These are phyloP conservation scores for Yamadazyma dushanensis DNA, from an alignment of 1,139 yeast species.

Conservation along the genomic window DNA sequence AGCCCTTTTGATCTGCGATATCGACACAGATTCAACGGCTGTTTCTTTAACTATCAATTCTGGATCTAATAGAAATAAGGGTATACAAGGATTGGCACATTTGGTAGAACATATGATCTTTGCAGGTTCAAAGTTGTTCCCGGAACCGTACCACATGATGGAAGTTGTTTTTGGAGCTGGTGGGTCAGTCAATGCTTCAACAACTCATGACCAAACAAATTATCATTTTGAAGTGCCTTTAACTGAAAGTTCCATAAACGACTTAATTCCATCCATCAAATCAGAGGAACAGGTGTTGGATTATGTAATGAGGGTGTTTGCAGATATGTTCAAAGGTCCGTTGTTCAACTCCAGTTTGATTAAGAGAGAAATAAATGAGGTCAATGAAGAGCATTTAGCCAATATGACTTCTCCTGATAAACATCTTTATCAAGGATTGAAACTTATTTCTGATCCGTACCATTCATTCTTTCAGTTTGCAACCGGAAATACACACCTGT, in stretches of 20 bases:
- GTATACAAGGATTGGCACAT: constrained; percentile 63
- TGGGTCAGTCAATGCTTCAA: constrained; percentile 64
- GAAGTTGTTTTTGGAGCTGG: constrained; percentile 45
- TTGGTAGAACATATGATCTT: constrained; percentile 70
- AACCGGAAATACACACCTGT: constrained; percentile 44
- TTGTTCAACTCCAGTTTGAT: constrained; percentile 42
- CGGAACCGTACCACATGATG: constrained; percentile 47
- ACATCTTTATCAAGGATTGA: constrained; percentile 57
- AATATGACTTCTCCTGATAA: constrained; percentile 47
- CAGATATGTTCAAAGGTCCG: constrained; percentile 53
- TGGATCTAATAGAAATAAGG: constrained; percentile 67
- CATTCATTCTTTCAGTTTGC: constrained; percentile 49
- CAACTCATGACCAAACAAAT: constrained; percentile 64
- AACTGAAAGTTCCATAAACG: constrained; percentile 15
- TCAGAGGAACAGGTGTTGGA: constrained; percentile 39
- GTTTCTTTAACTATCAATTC: constrained; percentile 51
- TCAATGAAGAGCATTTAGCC: constrained; percentile 63
- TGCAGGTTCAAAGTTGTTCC: constrained; percentile 56
- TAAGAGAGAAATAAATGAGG: constrained; percentile 54
- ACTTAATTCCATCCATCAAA: constrained; percentile 9
- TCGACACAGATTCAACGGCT: constrained; percentile 46
- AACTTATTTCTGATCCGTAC: constrained; percentile 41
- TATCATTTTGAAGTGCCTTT: constrained; percentile 62
- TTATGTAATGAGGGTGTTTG: constrained; percentile 46
- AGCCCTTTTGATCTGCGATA: constrained; percentile 57